Conservation (phyloP, 2,329 filamentous ascomycete genomes). For the Annulohypoxylon truncatum region DNA sequence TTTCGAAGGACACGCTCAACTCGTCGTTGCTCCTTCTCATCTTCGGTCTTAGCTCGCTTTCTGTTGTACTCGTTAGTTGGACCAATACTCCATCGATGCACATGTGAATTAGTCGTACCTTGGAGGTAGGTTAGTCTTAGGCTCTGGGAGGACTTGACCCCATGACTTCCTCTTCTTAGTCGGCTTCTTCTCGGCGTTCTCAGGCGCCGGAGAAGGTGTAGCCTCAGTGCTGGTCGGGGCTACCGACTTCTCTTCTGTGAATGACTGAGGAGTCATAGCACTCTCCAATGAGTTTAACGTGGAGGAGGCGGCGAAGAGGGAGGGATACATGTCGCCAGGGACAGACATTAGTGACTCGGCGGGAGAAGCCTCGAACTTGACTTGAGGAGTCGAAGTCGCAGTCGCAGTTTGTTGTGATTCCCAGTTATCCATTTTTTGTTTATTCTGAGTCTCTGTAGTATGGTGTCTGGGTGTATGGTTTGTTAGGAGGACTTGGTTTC, state of each 20-base stretch:
- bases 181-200: constrained; percentile 70
- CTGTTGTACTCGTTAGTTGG: constrained; percentile 55
- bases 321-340: constrained; percentile 61
- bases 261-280: constrained; percentile 61
- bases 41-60: constrained; percentile 98
- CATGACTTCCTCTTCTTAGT: constrained; percentile 97
- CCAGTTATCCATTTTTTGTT: constrained; percentile 57
- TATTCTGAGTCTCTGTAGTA: constrained; percentile 7
- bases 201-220: constrained; percentile 39
- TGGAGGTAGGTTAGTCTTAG: constrained; percentile 94
- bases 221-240: constrained; percentile 38
- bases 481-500: constrained; percentile 37
- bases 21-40: constrained; percentile 97
- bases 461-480: constrained; percentile 8
- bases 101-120: constrained; percentile 65
- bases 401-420: constrained; percentile 50
- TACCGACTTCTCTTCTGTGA: constrained; percentile 42
- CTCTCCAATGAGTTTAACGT: constrained; percentile 60
- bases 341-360: constrained; percentile 66
- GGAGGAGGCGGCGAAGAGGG: constrained; percentile 58
- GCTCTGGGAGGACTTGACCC: constrained; percentile 96
- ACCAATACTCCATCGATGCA: constrained; percentile 41
- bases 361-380: constrained; percentile 66
- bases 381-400: constrained; percentile 53
- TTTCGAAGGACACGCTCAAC: constrained; percentile 98